Evolutionary conservation across 768 basidiomycete genomes (phyloP).

Genomic region (Paxillus rubicundulus): DNA sequence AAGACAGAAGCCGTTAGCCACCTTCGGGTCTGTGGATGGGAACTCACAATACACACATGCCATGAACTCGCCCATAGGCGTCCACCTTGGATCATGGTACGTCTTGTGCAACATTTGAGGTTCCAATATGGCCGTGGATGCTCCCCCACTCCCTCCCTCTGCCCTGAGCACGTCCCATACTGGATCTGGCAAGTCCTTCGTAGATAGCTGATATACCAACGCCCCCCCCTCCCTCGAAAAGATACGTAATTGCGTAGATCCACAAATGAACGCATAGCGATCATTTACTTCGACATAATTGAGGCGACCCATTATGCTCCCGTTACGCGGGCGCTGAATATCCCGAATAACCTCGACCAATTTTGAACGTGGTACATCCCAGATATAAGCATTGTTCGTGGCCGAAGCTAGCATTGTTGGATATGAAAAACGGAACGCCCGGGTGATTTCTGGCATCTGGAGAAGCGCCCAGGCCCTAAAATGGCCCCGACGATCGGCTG

Average conservation of each 20-base stretch:
- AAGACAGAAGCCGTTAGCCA: slow-evolving; percentile 3
- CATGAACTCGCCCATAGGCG: slow-evolving; percentile 16
- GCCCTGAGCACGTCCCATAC: slow-evolving; percentile 32
- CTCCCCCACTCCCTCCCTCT: background rate
- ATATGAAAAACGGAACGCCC: slow-evolving; percentile 66
- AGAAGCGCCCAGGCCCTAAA: slow-evolving; percentile 66
- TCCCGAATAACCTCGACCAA: slow-evolving; percentile 41
- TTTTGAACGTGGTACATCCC: slow-evolving; percentile 54
- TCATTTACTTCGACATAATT: slow-evolving; percentile 66
- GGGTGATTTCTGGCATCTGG: slow-evolving; percentile 38
- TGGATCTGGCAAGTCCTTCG: slow-evolving; percentile 34
- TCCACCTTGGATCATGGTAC: slow-evolving; percentile 1
- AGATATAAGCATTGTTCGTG: slow-evolving; percentile 48
- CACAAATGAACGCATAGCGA: slow-evolving; percentile 60
- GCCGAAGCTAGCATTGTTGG: slow-evolving; percentile 59
- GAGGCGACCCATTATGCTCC: slow-evolving; percentile 37
- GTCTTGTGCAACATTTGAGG: slow-evolving; percentile 21
- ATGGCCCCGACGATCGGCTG: slow-evolving; percentile 39
- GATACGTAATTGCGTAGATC: slow-evolving; percentile 44
- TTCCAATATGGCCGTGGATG: slow-evolving; percentile 12
- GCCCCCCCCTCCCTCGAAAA: slow-evolving; percentile 49
- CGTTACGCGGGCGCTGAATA: slow-evolving; percentile 13
- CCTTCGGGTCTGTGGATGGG: background rate
- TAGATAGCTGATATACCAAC: slow-evolving; percentile 43
- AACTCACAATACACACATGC: slow-evolving; percentile 21